These are phyloP conservation scores for Hymenoscyphus occultus DNA, from an alignment of 2,329 filamentous ascomycete genomes.

Conservation along the genomic window DNA sequence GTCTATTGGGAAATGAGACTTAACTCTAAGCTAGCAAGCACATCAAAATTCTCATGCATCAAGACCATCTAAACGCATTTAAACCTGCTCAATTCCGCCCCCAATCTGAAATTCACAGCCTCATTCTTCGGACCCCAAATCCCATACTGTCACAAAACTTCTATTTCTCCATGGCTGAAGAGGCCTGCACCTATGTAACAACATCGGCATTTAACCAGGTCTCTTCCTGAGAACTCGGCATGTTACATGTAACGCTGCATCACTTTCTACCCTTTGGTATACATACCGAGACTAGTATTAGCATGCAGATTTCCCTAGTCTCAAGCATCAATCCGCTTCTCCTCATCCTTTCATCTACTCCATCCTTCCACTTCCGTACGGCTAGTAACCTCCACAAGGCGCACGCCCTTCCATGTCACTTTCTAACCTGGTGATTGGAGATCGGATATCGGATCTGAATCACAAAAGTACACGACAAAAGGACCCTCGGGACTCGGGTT, in stretches of 20 bases:
- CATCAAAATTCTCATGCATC: background rate
- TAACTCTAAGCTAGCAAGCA: no score
- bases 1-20: no score
- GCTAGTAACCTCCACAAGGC: background rate
- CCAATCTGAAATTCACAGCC: background rate
- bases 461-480: background rate
- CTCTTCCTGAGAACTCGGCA: no score
- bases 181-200: no score
- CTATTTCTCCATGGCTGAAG: no score
- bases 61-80: background rate
- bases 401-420: background rate
- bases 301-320: no score
- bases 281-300: no score
- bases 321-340: background rate
- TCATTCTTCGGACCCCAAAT: background rate
- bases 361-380: background rate
- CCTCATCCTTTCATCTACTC: background rate
- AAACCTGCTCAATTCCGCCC: background rate
- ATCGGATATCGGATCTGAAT: background rate
- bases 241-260: no score
- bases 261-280: no score
- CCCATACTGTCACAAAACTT: background rate
- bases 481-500: background rate
- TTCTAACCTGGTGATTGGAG: no score
- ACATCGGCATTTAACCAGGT: no score